These are phyloP conservation scores for Protomyces macrosporus DNA, from an alignment of 1,139 yeast genomes.

Conservation along the genomic window DNA sequence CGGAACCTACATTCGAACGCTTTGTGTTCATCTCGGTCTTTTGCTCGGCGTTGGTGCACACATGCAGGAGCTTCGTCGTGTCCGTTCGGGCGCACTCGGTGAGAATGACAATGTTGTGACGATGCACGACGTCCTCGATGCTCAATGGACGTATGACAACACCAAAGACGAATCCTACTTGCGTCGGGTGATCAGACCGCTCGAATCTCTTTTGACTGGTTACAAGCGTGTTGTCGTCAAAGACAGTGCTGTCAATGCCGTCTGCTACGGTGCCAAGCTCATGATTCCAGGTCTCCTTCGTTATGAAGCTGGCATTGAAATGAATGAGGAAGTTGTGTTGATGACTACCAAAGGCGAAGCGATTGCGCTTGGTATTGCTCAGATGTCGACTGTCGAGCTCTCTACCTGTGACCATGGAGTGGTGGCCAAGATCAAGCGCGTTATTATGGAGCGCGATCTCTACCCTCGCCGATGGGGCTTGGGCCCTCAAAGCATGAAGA, in stretches of 20 bases:
- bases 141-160: constrained; percentile 96
- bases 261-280: constrained; percentile 97
- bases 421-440: constrained; percentile 97
- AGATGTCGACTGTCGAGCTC: constrained; percentile 96
- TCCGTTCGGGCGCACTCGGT: constrained; percentile 90
- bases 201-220: constrained; percentile 86
- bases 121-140: constrained; percentile 93
- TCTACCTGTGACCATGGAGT: constrained; percentile 97
- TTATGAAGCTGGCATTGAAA: constrained; percentile 95
- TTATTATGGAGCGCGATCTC: constrained; percentile 98
- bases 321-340: constrained; percentile 94
- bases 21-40: constrained; percentile 98
- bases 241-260: constrained; percentile 97
- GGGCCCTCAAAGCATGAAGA: constrained; percentile 97
- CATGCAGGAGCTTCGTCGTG: constrained; percentile 99
- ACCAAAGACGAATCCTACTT: constrained; percentile 94
- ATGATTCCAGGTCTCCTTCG: constrained; percentile 98
- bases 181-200: constrained; percentile 89
- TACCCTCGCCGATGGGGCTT: constrained; percentile 99
- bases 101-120: constrained; percentile 92
- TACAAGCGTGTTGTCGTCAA: constrained; percentile 96
- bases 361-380: constrained; percentile 96
- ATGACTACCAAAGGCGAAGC: constrained; percentile 99
- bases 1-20: constrained; percentile 98
- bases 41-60: constrained; percentile 97